Base-by-base conservation (phyloP, 345 rosid species). In the Brassica juncea region DNA sequence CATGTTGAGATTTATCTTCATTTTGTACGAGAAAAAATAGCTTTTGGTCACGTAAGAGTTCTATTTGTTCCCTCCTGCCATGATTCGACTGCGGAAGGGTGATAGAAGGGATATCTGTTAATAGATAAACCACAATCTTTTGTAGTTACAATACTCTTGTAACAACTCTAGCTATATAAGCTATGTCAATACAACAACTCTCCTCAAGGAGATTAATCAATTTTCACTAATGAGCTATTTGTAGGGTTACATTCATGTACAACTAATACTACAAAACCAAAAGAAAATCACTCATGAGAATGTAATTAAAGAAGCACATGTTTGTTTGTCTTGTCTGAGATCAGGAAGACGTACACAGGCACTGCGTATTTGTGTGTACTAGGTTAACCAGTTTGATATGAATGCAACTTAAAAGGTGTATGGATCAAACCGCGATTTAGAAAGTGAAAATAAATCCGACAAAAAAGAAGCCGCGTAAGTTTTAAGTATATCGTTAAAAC, bases 231-330 rank as follows among this genome's bases (percentile, higher is more conserved):
- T 52, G 58, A 15, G 58, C 21, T 31, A 69, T 27, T 52, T 71
- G 66, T 71, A 58, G 66, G 39, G 35, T 71, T 34, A 12, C 55
- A 71, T 12, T 58, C 49, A 42, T 42, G 49, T 9, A 42, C 49
- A 42, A 42, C 49, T 42, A 42, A 42, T 42, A 42, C 49, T 9
- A 42, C 49, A 42, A 55, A 55, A 57, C 11, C 28, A 55, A 55
- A 55, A 16, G 0, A 16, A 15, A 15, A 19, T 57, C 27, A 19
- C 2, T 57, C 61, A 21, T 57, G 61, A 10, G 28, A 57, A 57
- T 57, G 12, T 57, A 57, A 57, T 34, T 57, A 32, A 14, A 14
- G 35, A 72, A 72, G 55, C 67, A 37, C 61, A 37, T 2, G 27
- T 9, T 67, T 35, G 49, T 68, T 47, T 57, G 19, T 70, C 59